Evolutionary conservation across 257 asterid genomes (phyloP).

Genomic region (Nicotiana attenuata): DNA sequence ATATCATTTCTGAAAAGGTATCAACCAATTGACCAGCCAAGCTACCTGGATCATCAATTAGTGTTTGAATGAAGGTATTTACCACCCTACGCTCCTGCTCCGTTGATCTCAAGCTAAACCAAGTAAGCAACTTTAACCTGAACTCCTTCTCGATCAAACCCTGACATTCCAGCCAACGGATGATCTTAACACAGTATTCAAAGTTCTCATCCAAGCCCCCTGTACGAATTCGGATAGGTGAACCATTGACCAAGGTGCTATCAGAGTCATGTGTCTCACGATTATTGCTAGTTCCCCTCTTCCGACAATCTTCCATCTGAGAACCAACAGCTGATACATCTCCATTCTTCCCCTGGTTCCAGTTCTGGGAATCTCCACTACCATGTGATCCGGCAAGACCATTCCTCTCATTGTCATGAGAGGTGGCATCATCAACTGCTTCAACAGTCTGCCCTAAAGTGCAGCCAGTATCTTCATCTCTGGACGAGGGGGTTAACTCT

Average conservation of each 20-base stretch:
- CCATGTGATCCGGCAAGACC: slow-evolving; percentile 44
- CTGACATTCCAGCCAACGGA: slow-evolving; percentile 88
- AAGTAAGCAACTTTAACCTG: slow-evolving; percentile 77
- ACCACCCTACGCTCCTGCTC: slow-evolving; percentile 93
- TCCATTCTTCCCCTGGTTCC: slow-evolving; percentile 42
- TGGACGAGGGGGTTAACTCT: slow-evolving; percentile 67
- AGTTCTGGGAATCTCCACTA: slow-evolving; percentile 43
- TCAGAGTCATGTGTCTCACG: slow-evolving; percentile 77
- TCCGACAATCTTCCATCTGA: slow-evolving; percentile 40
- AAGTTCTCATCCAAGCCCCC: slow-evolving; percentile 71
- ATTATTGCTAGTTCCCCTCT: slow-evolving; percentile 42
- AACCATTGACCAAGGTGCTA: slow-evolving; percentile 82
- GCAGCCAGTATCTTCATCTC: slow-evolving; percentile 60
- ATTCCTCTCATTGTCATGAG: slow-evolving; percentile 45
- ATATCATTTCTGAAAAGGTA: slow-evolving; percentile 38
- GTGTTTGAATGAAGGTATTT: slow-evolving; percentile 71
- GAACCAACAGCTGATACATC: slow-evolving; percentile 63
- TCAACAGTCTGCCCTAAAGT: slow-evolving; percentile 41
- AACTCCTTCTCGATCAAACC: slow-evolving; percentile 72
- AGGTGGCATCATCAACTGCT: slow-evolving; percentile 59
- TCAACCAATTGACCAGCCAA: slow-evolving; percentile 28
- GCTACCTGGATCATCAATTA: slow-evolving; percentile 12
- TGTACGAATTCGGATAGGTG: slow-evolving; percentile 42
- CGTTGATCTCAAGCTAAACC: slow-evolving; percentile 86
- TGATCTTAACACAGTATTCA: slow-evolving; percentile 77